Conservation (phyloP, 176 grass and related monocot genomes). For the Panicum miliaceum region DNA sequence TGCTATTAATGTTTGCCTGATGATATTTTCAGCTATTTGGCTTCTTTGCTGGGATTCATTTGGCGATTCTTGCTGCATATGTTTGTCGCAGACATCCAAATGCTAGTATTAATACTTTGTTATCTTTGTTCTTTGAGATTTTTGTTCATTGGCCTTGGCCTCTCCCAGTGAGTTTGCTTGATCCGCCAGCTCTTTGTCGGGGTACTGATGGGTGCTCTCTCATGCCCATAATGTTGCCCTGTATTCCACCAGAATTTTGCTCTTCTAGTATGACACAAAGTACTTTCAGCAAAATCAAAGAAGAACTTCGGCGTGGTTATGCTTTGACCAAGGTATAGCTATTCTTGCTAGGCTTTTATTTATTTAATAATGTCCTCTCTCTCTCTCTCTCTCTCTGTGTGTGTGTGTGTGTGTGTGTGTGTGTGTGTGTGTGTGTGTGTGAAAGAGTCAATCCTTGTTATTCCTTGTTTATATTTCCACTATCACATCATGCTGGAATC, state of each 20-base stretch:
- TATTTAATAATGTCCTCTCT: not conserved
- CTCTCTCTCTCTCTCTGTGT: not conserved
- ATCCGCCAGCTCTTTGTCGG: slow-evolving; percentile 41
- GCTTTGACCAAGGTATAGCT: slow-evolving; percentile 61
- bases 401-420: too few species aligned
- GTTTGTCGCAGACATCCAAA: slow-evolving; percentile 65
- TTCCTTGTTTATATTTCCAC: slow-evolving; percentile 30
- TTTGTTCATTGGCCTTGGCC: slow-evolving; percentile 76
- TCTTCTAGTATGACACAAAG: slow-evolving; percentile 65
- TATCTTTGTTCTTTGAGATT: slow-evolving; percentile 61
- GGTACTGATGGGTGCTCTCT: slow-evolving; percentile 58
- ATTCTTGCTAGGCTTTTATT: slow-evolving; percentile 19
- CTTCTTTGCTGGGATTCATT: slow-evolving; percentile 76
- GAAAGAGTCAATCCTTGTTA: too few species aligned
- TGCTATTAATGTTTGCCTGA: slow-evolving; percentile 24
- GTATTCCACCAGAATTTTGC: slow-evolving; percentile 58
- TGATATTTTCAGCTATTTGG: slow-evolving; percentile 63
- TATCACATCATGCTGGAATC: not conserved
- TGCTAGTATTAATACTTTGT: slow-evolving; percentile 57
- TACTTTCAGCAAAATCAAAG: slow-evolving; percentile 74
- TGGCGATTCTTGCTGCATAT: slow-evolving; percentile 70
- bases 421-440: too few species aligned
- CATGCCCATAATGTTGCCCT: slow-evolving; percentile 77
- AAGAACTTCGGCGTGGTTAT: slow-evolving; percentile 63
- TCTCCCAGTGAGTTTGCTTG: slow-evolving; percentile 62